phyloP scores from a whole-genome alignment of 2,329 filamentous ascomycete genomes.

The Pseudocercospora crystallina region DNA sequence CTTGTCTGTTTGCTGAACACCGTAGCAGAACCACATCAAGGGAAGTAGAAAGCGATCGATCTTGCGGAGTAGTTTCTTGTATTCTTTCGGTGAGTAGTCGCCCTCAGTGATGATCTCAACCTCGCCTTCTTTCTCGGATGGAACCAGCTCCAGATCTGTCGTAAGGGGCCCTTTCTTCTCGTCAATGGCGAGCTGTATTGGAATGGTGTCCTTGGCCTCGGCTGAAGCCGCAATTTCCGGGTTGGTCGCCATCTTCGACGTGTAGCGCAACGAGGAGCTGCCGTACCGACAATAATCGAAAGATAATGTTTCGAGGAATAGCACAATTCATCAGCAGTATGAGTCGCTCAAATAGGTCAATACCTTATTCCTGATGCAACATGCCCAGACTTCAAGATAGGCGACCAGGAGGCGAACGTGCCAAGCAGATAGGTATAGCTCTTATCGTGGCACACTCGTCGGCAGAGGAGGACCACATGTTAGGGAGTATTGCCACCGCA shows the following conservation, averaged over 20 bases:
- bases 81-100: slow-evolving; percentile 31
- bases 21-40: slow-evolving; percentile 51
- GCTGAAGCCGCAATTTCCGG: not conserved
- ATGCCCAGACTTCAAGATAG: slow-evolving; percentile 1
- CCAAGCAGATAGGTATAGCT: slow-evolving; percentile 12
- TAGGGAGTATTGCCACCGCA: no score
- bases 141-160: slow-evolving; percentile 12
- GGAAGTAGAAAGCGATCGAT: slow-evolving; percentile 49
- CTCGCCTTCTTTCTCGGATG: slow-evolving; percentile 18
- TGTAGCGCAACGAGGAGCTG: not conserved
- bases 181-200: not conserved
- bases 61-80: slow-evolving; percentile 36
- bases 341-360: not conserved
- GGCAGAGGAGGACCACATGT: no score
- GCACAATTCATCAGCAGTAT: not conserved
- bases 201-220: slow-evolving; percentile 1
- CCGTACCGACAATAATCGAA: not conserved
- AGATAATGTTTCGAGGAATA: not conserved
- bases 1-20: slow-evolving; percentile 52
- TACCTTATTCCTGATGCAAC: not conserved
- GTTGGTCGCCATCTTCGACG: not conserved
- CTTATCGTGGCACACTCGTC: no score
- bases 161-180: slow-evolving; percentile 15
- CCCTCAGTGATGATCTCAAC: slow-evolving; percentile 21
- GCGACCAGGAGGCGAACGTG: slow-evolving; percentile 9